Base-by-base conservation (phyloP, 2,329 filamentous ascomycete species). In the Claviceps spartinae region DNA sequence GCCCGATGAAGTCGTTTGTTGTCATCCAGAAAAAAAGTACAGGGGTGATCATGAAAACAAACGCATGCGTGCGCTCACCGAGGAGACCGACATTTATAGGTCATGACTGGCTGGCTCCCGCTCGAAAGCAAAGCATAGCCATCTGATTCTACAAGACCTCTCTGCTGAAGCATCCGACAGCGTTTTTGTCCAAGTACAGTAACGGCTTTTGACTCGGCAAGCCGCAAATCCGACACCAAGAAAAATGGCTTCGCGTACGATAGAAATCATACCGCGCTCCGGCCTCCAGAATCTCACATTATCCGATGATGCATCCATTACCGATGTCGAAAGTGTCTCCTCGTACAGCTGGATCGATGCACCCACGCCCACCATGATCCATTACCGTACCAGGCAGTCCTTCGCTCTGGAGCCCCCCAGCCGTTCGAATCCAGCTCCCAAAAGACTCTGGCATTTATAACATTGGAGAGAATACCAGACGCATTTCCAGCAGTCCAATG, bases 321-420 rank as follows among this genome's bases (percentile, higher is more conserved):
- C 63, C 3, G 57, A 69, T 30, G 64, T 69, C 7, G 60, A 67
- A 50, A 62, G 68, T 45, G 54, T 76, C 11, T 63, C 73, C 2
- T 77, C 74, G 2, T 77, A 77, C 60, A 76, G 72, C 58, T 77
- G 72, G 73, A 63, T 74, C 49, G 66, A 71, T 48, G 61, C 62
- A 24, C 51, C 61, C 0, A 59, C 53, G 6, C 68, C 72, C 5
- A 72, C n/a, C n/a, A n/a, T n/a, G n/a, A n/a, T n/a, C 68, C 22
- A 75, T 77, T 54, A 64, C 65, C 22, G 63, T 76, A 20, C 73
- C 73, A 20, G 73, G 73, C 54, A 60, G 18, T 40, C 58, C 59
- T 11, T 47, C 58, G 2, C 61, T 64, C 20, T 74, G 69, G 70
- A 61, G 59, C 4, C 57, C 67, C 46, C 65, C 62, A 2, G 6